A percentile compares a stretch with the other conserved stretches of the same genome.
phyloP scores from a whole-genome alignment of 495 filamentous ascomycete genomes.

The Corynascus novoguineensis region DNA sequence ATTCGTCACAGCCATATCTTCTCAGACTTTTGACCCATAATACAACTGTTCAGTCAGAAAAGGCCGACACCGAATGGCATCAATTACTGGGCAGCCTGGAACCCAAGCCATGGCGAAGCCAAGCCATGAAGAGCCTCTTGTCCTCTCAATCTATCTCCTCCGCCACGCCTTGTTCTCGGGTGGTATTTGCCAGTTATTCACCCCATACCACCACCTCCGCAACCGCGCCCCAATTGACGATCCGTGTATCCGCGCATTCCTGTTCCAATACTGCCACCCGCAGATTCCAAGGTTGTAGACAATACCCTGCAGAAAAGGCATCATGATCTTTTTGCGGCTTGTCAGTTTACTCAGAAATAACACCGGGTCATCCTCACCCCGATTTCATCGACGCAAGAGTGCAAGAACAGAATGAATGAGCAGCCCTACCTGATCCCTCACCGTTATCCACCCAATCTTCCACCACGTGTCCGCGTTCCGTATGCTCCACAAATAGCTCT shows the following conservation, averaged over 20 bases:
- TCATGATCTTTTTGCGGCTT: constrained; percentile 54
- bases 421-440: constrained; percentile 69
- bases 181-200: constrained; percentile 77
- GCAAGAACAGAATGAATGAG: neutral
- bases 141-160: neutral
- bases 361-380: neutral
- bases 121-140: neutral
- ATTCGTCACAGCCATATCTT: constrained; percentile 4
- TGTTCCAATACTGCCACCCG: constrained; percentile 84
- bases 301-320: constrained; percentile 77
- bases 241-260: constrained; percentile 62
- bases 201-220: constrained; percentile 83
- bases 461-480: constrained; percentile 68
- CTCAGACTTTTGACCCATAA: constrained; percentile 2
- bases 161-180: constrained; percentile 15
- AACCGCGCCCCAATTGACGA: constrained; percentile 62
- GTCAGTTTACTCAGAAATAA: neutral
- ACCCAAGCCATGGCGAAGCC: neutral
- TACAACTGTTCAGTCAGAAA: neutral
- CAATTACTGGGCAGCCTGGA: too few species aligned
- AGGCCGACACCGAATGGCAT: too few species aligned
- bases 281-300: constrained; percentile 73
- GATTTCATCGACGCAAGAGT: neutral
- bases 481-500: constrained; percentile 89
- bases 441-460: constrained; percentile 74